A percentile compares a stretch with the other conserved stretches of the same genome.
These are phyloP conservation scores for Lachancea nothofagi DNA, from an alignment of 805 yeast species.

Conservation along the genomic window DNA sequence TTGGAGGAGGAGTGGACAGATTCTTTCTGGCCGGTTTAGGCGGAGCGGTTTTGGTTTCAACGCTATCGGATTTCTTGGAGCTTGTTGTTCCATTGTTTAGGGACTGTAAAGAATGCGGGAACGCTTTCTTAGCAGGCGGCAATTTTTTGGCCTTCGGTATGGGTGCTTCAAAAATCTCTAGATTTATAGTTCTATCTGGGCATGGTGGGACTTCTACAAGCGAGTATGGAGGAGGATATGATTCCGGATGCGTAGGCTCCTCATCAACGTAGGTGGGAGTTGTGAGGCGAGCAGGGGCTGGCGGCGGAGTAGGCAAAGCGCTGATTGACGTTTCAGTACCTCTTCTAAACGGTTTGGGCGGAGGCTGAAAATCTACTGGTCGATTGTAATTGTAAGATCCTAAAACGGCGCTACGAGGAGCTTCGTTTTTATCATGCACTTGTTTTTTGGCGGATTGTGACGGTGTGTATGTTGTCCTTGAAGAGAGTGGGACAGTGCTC, in stretches of 20 bases:
- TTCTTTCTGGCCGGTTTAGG: slow-evolving; percentile 5
- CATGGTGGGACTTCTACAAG: not conserved
- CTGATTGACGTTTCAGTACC: not conserved
- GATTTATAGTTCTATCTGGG: not conserved
- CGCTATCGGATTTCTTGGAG: not conserved
- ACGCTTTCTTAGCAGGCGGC: slow-evolving; percentile 4
- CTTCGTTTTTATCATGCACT: slow-evolving; percentile 13
- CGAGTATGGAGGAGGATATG: slow-evolving; percentile 1
- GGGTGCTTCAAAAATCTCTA: not conserved
- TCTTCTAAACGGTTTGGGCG: slow-evolving; percentile 30
- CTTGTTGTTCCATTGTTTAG: not conserved
- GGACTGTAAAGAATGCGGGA: slow-evolving; percentile 1
- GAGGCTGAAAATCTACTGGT: slow-evolving; percentile 37
- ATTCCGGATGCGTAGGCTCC: not conserved
- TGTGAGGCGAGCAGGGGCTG: slow-evolving; percentile 1
- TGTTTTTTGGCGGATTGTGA: not conserved
- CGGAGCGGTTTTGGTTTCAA: not conserved
- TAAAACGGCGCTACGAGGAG: slow-evolving; percentile 31
- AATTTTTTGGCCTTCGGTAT: not conserved
- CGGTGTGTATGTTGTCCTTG: not conserved
- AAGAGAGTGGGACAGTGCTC: not conserved
- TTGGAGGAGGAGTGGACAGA: slow-evolving; percentile 1
- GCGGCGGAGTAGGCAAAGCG: not conserved
- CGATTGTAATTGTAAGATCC: slow-evolving; percentile 35
- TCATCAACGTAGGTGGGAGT: not conserved